A percentile compares a stretch with the other conserved stretches of the same genome.
Evolutionary conservation across 352 stramenopile species (phyloP).

Genomic region (Pythium dissotocum): DNA sequence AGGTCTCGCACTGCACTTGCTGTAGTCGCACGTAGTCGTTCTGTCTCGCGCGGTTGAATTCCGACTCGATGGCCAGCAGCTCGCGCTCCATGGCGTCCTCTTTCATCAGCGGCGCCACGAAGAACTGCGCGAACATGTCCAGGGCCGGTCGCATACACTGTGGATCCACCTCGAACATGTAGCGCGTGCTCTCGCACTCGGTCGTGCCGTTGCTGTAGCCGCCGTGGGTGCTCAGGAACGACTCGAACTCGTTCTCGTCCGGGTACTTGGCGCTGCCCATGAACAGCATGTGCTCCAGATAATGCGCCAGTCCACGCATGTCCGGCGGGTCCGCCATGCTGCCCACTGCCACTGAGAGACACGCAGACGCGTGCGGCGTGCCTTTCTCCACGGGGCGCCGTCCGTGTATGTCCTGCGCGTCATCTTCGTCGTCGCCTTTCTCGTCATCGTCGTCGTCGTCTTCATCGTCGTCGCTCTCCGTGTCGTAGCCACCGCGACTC

Average conservation of each 20-base stretch:
- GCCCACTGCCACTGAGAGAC: conserved; percentile 40
- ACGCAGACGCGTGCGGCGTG: conserved; percentile 30
- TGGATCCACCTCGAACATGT: conserved; percentile 77
- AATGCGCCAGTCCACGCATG: conserved; percentile 83
- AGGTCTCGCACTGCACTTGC: conserved; percentile 42
- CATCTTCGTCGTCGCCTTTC: conserved; percentile 18
- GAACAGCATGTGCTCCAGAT: conserved; percentile 97
- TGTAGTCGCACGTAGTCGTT: conserved; percentile 46
- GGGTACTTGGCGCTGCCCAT: conserved; percentile 90
- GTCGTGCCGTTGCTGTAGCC: conserved; percentile 86
- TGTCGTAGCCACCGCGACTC: conserved; percentile 31
- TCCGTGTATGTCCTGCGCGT: conserved; percentile 14
- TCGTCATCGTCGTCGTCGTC: conserved; percentile 15
- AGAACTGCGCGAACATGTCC: conserved; percentile 90
- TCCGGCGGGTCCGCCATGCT: conserved; percentile 37
- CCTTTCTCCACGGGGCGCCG: conserved; percentile 8
- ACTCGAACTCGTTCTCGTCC: conserved; percentile 86
- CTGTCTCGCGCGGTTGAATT: conserved; percentile 49
- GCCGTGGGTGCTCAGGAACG: conserved; percentile 70
- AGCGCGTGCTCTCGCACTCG: conserved; percentile 82
- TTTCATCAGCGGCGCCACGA: conserved; percentile 71
- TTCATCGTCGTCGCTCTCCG: conserved; percentile 23
- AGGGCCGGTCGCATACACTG: conserved; percentile 38
- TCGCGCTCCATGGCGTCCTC: conserved; percentile 56
- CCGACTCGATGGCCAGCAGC: conserved; percentile 60